Base-by-base conservation (phyloP, 257 asterid genomes). In the Mitragyna speciosa region DNA sequence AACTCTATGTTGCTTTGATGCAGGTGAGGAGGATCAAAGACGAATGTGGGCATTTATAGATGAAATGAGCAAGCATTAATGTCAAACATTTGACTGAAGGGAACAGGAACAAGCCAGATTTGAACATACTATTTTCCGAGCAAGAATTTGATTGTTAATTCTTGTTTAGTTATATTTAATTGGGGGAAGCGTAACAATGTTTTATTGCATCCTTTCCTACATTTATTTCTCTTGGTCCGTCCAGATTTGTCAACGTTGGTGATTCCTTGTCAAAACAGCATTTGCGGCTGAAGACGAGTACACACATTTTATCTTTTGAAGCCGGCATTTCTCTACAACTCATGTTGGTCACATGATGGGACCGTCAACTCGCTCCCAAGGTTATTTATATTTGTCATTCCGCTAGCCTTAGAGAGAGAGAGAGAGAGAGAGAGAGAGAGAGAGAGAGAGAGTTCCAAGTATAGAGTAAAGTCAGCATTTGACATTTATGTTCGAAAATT, bases 11-110 rank as follows among this genome's bases (percentile, higher is more conserved):
- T 12, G 69, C 26, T 71, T 6, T 36, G 54, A 78, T 52, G 1
- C 7, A 2, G 22, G 71, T 47, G 74, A 17, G 30, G 75, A 17
- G 30, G 66, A 59, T 31, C 28, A 22, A 58, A 5, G 64, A 12
- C 17, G 11, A 47, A 54, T 6, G 72, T 51, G 48, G 28, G 30
- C 76, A 80, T 79, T 76, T 83, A 83, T 83, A 83, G 84, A 65
- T 12, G 58, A 58, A 45, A 72, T 6, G 56, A 22, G 63, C 48
- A 10, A 33, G 61, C 41, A n/a, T 31, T 4, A 36, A 24, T 56
- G 76, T 76, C 75, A 54, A 79, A 79, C 24, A 52, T 76, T 75
- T 77, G 81, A 78, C 81, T n/a, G 24, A 14, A 0, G 24, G 11
- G 2, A 1, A 30, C 5, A 16, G 15, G 76, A 51, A 28, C 47